phyloP scores from a whole-genome alignment of 305 asterid genomes.

The Striga hermonthica region DNA sequence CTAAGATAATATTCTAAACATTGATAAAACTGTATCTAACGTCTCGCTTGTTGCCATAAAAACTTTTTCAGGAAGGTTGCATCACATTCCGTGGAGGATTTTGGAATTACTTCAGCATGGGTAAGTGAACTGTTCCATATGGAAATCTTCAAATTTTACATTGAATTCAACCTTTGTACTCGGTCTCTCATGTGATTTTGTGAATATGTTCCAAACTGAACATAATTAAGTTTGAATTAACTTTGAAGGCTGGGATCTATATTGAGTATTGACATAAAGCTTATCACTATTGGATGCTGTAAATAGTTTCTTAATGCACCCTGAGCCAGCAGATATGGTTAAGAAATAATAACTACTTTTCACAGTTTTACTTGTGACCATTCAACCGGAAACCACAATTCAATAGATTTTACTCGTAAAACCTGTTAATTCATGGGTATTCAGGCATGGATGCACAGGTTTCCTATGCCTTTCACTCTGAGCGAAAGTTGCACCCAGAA shows the following conservation, averaged over 20 bases:
- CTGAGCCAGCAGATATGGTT: not conserved
- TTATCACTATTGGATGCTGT: not conserved
- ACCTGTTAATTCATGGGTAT: not conserved
- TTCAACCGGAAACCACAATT: not conserved
- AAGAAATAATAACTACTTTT: not conserved
- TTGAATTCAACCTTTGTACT: not conserved
- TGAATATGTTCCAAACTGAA: not conserved
- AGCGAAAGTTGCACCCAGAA: slow-evolving; percentile 88
- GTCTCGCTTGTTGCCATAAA: slow-evolving; percentile 27
- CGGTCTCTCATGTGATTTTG: not conserved
- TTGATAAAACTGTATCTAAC: slow-evolving; percentile 23
- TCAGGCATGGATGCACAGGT: slow-evolving; percentile 99
- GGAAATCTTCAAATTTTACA: not conserved
- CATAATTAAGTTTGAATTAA: not conserved
- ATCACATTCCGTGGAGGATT: slow-evolving; percentile 91
- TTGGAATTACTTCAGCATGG: slow-evolving; percentile 99
- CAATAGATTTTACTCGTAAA: not conserved
- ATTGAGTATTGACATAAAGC: too few relatives aligned
- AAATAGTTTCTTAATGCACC: not conserved
- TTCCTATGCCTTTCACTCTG: slow-evolving; percentile 93
- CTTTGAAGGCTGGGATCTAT: not conserved
- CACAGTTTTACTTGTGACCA: not conserved
- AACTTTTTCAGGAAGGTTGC: slow-evolving; percentile 68
- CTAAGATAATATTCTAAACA: not conserved
- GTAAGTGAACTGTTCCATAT: slow-evolving; percentile 38